Percentiles rank a stretch among this genome's conserved stretches.
phyloP scores from a whole-genome alignment of 176 grass and related monocot genomes.

The Eleusine coracana region DNA sequence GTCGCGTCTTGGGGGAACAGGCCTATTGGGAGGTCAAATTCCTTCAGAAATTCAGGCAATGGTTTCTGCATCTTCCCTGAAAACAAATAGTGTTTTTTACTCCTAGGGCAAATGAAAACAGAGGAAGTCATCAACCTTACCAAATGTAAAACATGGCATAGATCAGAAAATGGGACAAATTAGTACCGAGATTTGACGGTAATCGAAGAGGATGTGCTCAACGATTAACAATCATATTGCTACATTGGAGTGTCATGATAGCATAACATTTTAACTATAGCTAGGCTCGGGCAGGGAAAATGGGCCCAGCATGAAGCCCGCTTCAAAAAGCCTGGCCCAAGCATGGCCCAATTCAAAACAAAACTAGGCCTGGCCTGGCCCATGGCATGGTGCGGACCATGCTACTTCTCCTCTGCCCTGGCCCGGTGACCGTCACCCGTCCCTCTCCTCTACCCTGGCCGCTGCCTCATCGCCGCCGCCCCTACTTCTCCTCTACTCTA shows the following conservation, averaged over 20 bases:
- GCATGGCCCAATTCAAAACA: no score
- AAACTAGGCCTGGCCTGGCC: no score
- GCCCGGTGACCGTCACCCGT: no score
- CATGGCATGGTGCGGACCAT: no score
- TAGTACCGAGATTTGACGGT: neutral
- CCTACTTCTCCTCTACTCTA: no score
- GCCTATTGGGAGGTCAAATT: conserved; percentile 70
- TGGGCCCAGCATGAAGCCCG: no score
- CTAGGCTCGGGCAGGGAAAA: no score
- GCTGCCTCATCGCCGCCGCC: no score
- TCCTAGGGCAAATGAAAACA: neutral
- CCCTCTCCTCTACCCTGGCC: no score
- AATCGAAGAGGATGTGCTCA: neutral
- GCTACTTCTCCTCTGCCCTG: no score
- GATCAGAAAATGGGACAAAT: neutral
- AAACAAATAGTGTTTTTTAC: conserved; percentile 5
- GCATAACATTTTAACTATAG: no score
- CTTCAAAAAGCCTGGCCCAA: no score
- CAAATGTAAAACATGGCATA: neutral
- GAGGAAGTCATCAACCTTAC: neutral
- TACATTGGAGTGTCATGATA: neutral
- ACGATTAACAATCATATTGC: neutral
- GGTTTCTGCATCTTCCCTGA: conserved; percentile 96
- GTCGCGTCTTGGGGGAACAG: conserved; percentile 77
- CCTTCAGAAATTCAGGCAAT: conserved; percentile 67